phyloP scores from a whole-genome alignment of 2,329 filamentous ascomycete species.

The Fusarium staphyleae region DNA sequence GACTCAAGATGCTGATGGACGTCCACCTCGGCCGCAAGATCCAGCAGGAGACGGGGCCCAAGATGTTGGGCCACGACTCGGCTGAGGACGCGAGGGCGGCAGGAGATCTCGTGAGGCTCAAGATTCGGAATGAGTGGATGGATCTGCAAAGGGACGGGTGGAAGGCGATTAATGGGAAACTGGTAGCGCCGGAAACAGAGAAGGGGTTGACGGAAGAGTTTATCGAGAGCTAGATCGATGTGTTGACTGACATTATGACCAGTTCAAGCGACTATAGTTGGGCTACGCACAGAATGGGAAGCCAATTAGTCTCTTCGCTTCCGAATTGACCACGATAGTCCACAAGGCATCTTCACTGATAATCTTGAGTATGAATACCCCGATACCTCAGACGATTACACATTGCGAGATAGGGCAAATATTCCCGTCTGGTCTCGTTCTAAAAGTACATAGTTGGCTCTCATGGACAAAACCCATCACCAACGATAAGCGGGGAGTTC shows the following conservation, averaged over 20 bases:
- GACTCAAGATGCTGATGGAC: slow-evolving; percentile 77
- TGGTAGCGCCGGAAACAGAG: slow-evolving; percentile 49
- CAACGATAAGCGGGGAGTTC: slow-evolving; percentile 48
- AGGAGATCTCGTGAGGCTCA: slow-evolving; percentile 80
- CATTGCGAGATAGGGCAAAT: slow-evolving; percentile 37
- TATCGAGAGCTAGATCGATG: slow-evolving; percentile 41
- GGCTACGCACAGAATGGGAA: too few relatives aligned
- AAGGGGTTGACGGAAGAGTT: slow-evolving; percentile 49
- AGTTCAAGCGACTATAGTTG: too few relatives aligned
- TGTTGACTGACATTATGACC: not conserved
- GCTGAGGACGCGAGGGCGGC: slow-evolving; percentile 90
- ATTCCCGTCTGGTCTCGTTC: slow-evolving; percentile 37
- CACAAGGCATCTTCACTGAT: not conserved
- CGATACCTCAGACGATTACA: slow-evolving; percentile 20
- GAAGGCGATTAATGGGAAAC: slow-evolving; percentile 60
- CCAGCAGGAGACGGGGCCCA: slow-evolving; percentile 68
- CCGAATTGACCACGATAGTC: not conserved
- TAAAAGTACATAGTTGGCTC: slow-evolving; percentile 49
- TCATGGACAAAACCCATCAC: slow-evolving; percentile 39
- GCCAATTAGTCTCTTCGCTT: not conserved
- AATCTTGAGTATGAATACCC: not conserved
- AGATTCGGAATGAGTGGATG: slow-evolving; percentile 74
- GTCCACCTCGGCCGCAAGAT: slow-evolving; percentile 77
- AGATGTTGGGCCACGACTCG: slow-evolving; percentile 79
- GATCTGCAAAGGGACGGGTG: slow-evolving; percentile 72